Conservation (phyloP, 371 early-diverging fungal genomes). For the Mucor plumbeus region DNA sequence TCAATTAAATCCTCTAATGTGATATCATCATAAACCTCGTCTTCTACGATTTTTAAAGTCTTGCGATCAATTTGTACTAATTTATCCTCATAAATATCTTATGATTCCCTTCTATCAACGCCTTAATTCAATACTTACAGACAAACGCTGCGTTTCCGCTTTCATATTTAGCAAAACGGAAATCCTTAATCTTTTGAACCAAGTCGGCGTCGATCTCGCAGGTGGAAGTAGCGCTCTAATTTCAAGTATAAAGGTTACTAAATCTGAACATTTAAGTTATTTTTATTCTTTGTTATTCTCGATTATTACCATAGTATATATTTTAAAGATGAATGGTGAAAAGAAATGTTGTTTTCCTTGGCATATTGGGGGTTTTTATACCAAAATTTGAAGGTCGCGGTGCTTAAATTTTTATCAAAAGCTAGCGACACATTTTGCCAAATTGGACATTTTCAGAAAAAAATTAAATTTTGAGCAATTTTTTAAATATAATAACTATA, state of each 20-base stretch:
- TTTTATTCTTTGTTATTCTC: background rate
- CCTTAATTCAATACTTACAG: constrained; percentile 41
- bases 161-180: constrained; percentile 64
- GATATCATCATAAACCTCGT: constrained; percentile 55
- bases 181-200: constrained; percentile 59
- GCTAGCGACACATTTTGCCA: too few species aligned
- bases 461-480: too few species aligned
- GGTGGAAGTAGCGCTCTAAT: constrained; percentile 37
- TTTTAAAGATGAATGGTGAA: background rate
- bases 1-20: constrained; percentile 68
- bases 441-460: too few species aligned
- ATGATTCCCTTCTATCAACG: too few species aligned
- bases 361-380: background rate
- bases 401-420: too few species aligned
- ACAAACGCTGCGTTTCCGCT: constrained; percentile 65
- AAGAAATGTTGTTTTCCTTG: background rate
- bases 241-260: background rate
- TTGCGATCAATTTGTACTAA: constrained; percentile 66
- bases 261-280: too few species aligned
- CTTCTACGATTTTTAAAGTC: constrained; percentile 57
- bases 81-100: background rate
- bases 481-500: too few species aligned
- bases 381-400: background rate
- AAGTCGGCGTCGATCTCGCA: constrained; percentile 65
- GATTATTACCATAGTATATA: background rate